phyloP scores from a whole-genome alignment of 2,329 filamentous ascomycete genomes.

The Bipolaris gigantea region DNA sequence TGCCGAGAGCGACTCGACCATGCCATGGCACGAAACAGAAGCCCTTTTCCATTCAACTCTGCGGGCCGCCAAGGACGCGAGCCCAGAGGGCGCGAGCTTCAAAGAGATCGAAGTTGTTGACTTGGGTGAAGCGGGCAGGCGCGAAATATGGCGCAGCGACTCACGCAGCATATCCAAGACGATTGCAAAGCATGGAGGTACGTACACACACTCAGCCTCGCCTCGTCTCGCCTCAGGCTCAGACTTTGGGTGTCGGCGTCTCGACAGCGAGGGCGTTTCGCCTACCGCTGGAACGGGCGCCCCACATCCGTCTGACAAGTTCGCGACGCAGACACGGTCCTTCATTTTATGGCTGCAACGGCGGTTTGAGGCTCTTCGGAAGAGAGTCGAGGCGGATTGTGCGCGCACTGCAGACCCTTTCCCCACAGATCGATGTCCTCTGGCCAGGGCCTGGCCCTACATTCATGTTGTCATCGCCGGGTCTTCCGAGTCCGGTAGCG shows the following conservation, averaged over 20 bases:
- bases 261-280: constrained; percentile 7
- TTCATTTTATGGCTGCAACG: constrained; percentile 13
- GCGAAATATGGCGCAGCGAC: constrained; percentile 34
- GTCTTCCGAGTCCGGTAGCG: constrained; percentile 8
- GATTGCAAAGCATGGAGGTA: constrained; percentile 44
- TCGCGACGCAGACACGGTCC: constrained; percentile 2
- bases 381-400: neutral
- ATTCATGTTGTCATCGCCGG: constrained; percentile 17
- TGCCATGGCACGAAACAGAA: constrained; percentile 42
- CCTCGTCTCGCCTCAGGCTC: neutral
- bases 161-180: constrained; percentile 36
- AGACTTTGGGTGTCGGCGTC: constrained; percentile 2
- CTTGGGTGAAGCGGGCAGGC: constrained; percentile 40
- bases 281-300: constrained; percentile 11
- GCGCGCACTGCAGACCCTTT: constrained; percentile 4
- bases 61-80: constrained; percentile 24
- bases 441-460: constrained; percentile 1
- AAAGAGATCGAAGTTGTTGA: constrained; percentile 28
- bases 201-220: constrained; percentile 12
- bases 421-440: constrained; percentile 11
- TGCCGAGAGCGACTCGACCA: constrained; percentile 39
- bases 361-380: neutral
- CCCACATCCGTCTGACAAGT: constrained; percentile 12
- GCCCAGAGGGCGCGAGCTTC: constrained; percentile 13
- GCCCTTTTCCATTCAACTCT: constrained; percentile 35